Evolutionary conservation across 1,139 yeast genomes (phyloP), one percentile per base, ranked within the genome.

Genomic region (Debaryomycetaceae sp.): DNA sequence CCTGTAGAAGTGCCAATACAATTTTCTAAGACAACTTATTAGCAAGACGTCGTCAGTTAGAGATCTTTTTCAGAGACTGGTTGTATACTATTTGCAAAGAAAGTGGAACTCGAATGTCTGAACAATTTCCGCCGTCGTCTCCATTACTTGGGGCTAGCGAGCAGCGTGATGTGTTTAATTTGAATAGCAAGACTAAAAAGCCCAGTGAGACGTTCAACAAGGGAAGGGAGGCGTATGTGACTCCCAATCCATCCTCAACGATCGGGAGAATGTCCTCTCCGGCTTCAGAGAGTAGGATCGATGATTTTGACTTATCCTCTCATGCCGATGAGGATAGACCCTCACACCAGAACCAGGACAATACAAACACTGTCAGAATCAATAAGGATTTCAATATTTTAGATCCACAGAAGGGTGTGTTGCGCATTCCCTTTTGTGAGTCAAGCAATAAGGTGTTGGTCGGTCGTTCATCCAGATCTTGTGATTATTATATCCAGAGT

Each of bases 381-480:
- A 66, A 67, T 53, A 44, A 58, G 9, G 70, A 68, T 50, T 72
- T 73, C 55, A 66, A 72, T 49, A 62, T 73, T 24, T 57, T 75
- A 44, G 64, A 68, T 41, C 78, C 79, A 1, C 68, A 70, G 47
- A 54, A 65, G 13, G 52, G 58, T 14, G 73, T 76, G 30, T 58
- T 67, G 47, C 60, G 73, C 40, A 60, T 75, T 20, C 76, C 75
- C 1, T 63, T 72, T 42, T 43, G 57, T 22, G 45, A 59, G 2
- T 46, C 51, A 30, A 58, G 58, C 38, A 47, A 58, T 8, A 57
- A 59, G 23, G 52, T 72, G 38, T 53, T 62, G 7, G 63, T 87
- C 46, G 95, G 95, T 6, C 72, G 95, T 49, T 83, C 89, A 5
- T 80, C 88, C 14, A 72, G 76, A 58, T 66, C 82, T 20, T 76